phyloP scores from a whole-genome alignment of 192 early-diverging fungal genomes.

The Funneliformis geosporum region DNA sequence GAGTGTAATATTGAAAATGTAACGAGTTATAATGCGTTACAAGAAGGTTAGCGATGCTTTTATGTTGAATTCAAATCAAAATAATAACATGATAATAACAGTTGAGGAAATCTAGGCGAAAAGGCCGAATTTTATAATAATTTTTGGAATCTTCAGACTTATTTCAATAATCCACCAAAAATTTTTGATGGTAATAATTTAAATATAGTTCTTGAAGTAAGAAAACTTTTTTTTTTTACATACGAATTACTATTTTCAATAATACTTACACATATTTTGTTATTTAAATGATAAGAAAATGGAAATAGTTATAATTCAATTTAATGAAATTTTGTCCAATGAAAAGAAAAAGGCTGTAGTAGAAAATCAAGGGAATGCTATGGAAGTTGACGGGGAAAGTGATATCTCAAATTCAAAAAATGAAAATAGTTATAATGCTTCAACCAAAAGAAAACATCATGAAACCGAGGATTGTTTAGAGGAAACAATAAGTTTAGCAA shows the following conservation, averaged over 20 bases:
- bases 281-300: slow-evolving; percentile 6
- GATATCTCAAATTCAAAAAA: background rate
- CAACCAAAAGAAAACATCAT: background rate
- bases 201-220: slow-evolving; percentile 39
- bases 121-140: slow-evolving; percentile 59
- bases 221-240: background rate
- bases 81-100: slow-evolving; percentile 4
- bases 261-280: background rate
- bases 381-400: background rate
- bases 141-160: slow-evolving; percentile 82
- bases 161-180: slow-evolving; percentile 69
- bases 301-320: background rate
- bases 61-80: background rate
- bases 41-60: slow-evolving; percentile 39
- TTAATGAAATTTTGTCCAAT: background rate
- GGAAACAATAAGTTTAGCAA: background rate
- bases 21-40: slow-evolving; percentile 49
- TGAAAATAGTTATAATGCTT: background rate
- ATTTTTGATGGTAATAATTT: slow-evolving; percentile 47
- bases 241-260: background rate
- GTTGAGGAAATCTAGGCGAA: background rate
- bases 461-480: background rate
- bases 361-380: background rate
- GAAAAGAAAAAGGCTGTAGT: background rate
- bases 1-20: slow-evolving; percentile 78